A percentile compares a stretch with the other conserved stretches of the same genome.
Evolutionary conservation across 1,139 yeast species (phyloP).

Genomic region (Geotrichum fermentans): DNA sequence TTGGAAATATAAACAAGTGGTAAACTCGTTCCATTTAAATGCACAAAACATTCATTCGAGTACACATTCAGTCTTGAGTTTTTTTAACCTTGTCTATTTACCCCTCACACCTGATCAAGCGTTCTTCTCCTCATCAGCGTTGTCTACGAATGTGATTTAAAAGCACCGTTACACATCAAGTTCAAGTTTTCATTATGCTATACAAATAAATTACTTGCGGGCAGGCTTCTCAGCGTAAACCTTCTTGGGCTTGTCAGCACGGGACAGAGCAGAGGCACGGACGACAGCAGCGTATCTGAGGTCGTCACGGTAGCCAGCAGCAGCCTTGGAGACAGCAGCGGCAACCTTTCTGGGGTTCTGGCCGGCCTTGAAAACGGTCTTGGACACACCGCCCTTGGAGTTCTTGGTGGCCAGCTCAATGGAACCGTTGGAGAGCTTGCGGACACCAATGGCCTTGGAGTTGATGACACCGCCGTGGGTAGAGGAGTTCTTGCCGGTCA

Average conservation of each 20-base stretch:
- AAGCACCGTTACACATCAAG: slow-evolving; percentile 8
- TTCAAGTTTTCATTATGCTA: slow-evolving; percentile 1
- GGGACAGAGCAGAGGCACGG: slow-evolving; percentile 44
- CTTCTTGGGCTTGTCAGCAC: slow-evolving; percentile 40
- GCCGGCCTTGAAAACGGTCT: slow-evolving; percentile 41
- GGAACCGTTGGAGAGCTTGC: slow-evolving; percentile 36
- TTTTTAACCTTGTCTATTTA: no score
- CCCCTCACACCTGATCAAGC: no score
- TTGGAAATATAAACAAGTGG: no score
- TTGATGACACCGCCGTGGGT: slow-evolving; percentile 46
- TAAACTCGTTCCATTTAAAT: no score
- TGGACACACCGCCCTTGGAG: slow-evolving; percentile 38
- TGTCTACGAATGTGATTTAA: no score
- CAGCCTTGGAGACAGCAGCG: slow-evolving; percentile 43
- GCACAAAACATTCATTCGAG: no score
- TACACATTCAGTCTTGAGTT: no score
- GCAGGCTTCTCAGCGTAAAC: slow-evolving; percentile 30
- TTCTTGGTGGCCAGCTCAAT: slow-evolving; percentile 43
- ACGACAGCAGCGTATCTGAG: slow-evolving; percentile 44
- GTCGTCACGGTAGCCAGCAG: slow-evolving; percentile 47
- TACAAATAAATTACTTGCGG: slow-evolving; percentile 20
- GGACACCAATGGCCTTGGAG: slow-evolving; percentile 46
- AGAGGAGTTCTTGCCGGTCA: slow-evolving; percentile 44
- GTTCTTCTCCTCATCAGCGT: no score
- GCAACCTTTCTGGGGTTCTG: slow-evolving; percentile 44